Evolutionary conservation across 495 filamentous ascomycete genomes (phyloP), one percentile per base, ranked within the genome.

Genomic region (Barbatosphaeria neglecta): DNA sequence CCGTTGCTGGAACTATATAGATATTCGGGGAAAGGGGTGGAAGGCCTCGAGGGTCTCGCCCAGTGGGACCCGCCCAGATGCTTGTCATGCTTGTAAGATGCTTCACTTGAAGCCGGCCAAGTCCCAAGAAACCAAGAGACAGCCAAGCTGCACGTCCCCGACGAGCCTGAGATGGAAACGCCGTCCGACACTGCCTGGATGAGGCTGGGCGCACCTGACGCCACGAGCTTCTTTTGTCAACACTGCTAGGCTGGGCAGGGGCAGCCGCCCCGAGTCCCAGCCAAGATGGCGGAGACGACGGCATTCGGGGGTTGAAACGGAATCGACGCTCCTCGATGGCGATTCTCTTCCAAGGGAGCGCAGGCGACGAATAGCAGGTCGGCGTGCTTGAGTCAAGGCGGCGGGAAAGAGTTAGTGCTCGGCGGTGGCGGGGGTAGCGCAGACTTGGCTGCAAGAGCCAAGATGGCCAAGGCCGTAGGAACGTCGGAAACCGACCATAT

Each of bases 401-500:
- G 9, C 15, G 9, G 27, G 46, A 22, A 37, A 20, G 46, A 18
- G 37, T 20, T 46, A 56, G 52, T 54, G 44, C 44, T 52, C 22
- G 37, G 20, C 39, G 20, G 48, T 37, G 54, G 46, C 50, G 43
- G 44, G 51, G 54, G 28, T 48, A 46, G 47, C 16, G 9, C 9
- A 16, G 4, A 35, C 58, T 61, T 61, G 58, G 56, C 56, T 59
- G 46, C 55, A 48, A 49, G 42, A 31, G 58, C 58, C 58, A 61
- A 61, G 58, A 28, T 48, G 51, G 41, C 49, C 53, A 54, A 42
- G 46, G 49, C 44, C 17, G 51, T 50, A 50, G 50, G 53, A 59
- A 51, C 53, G 48, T 45, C 37, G 39, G 25, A 44, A 24, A 19
- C 24, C 15, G 22, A 25, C 13, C 25, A 17, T 25, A 25, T 22